phyloP scores from a whole-genome alignment of 441 rosid species.

The Pelargonium fulgidum region DNA sequence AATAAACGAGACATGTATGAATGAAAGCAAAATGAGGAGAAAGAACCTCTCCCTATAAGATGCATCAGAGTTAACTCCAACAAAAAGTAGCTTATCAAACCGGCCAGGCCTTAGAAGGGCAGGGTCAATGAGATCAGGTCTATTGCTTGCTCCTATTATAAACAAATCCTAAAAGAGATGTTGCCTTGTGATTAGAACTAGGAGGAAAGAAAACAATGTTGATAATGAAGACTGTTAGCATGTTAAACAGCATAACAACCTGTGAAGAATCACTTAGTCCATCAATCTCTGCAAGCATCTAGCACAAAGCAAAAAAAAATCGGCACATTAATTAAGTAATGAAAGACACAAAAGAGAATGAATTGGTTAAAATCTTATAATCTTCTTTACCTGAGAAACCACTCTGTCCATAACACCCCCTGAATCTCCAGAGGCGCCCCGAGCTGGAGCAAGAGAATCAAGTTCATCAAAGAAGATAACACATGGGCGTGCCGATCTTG shows the following conservation, averaged over 20 bases:
- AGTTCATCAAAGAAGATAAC: conserved; percentile 98
- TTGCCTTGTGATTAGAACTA: conserved; percentile 14
- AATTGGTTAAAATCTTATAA: conserved; percentile 10
- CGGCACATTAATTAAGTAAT: conserved; percentile 16
- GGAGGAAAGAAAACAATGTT: conserved; percentile 10
- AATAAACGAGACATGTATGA: conserved; percentile 3
- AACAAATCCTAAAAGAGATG: conserved; percentile 53
- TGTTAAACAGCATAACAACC: conserved; percentile 27
- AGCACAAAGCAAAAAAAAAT: conserved; percentile 12
- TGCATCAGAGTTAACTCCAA: conserved; percentile 85
- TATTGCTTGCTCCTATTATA: conserved; percentile 94
- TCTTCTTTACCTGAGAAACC: conserved; percentile 70
- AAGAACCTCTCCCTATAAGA: conserved; percentile 77
- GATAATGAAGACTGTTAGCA: background rate
- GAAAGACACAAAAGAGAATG: conserved; percentile 1
- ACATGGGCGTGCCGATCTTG: conserved; percentile 93
- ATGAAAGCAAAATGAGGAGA: background rate
- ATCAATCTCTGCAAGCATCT: conserved; percentile 99
- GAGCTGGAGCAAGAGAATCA: conserved; percentile 97
- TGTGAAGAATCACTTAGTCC: conserved; percentile 80
- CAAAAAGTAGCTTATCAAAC: conserved; percentile 84
- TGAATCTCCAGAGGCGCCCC: conserved; percentile 96
- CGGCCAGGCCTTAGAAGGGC: conserved; percentile 96
- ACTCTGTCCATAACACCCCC: conserved; percentile 99
- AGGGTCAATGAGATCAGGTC: conserved; percentile 94